Base-by-base conservation (phyloP, 129 eudicot species). In the Chrysanthemum makinoi region DNA sequence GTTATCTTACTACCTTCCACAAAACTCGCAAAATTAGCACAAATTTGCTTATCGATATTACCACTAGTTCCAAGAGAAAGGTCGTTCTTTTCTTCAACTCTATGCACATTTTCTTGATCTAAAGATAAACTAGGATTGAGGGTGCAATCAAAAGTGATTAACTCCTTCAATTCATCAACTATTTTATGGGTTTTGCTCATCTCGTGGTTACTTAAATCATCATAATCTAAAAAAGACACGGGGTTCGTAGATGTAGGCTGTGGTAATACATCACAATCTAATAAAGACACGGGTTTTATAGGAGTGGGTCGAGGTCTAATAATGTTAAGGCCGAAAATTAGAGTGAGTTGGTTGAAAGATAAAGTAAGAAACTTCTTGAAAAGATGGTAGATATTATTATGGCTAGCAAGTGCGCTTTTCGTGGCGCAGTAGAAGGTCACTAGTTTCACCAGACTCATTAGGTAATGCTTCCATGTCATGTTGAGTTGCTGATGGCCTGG, bases 381-480 rank as follows among this genome's bases (percentile, higher is more conserved):
- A 65, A 85, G 61, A 15, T 49, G 57, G 51, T 60, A 86, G 46
- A 74, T 26, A 18, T 30, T 69, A 46, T 82, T 60, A 69, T 83
- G 72, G 55, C 85, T 85, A 93, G 79, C 98, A 89, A 78, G 28
- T 89, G 65, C 98, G 98, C 77, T 93, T 93, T 56, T 93, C 83
- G 58, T 78, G 86, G 39, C 96, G 89, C 73, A 93, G 89, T 73
- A 93, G 44, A 77, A 51, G 75, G 72, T 93, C 98, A 1, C 75
- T 72, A 53, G 44, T 83, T 82, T 92, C 95, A 49, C 95, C 98
- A 81, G 91, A 77, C 47, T 73, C 86, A 57, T 92, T 87, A 76
- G 96, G 98, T 60, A 89, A 66, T 44, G 86, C 74, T 72, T 92
- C 98, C 95, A 92, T 85, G 91, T 89, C 96, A 47, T 33, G 89